Evolutionary conservation across 2,329 filamentous ascomycete genomes (phyloP), one percentile per base, ranked within the genome.

Genomic region (Epichloe baconii): DNA sequence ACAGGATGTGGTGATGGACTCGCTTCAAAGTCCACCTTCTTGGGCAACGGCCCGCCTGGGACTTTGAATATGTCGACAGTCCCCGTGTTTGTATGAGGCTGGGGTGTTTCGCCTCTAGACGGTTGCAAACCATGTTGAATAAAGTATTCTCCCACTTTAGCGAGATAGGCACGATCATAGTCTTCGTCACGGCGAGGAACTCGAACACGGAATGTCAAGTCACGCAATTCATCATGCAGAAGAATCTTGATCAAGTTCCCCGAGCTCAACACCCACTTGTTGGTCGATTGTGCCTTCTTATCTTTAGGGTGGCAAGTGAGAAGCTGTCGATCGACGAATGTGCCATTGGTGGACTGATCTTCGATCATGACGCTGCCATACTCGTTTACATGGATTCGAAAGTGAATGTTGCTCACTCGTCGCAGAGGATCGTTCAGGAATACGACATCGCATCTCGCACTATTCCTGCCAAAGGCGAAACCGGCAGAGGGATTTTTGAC

Each of bases 341-440:
- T 97, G 31, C 93, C 93, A 61, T 97, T 98, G n/a, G 89, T 96
- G 0, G 93, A 97, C 63, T 83, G 79, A 63, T 98, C 93, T 65
- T 95, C 84, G 12, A 97, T 72, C 88, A 98, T 95, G 56, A 96
- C 76, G 52, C 86, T 83, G 31, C 86, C 88, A 56, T 87, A 80
- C n/a, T 82, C 74, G 60, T 94, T 98, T 59, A 95, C 76, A 62
- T 85, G 95, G 55, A 98, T 95, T 49, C 88, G 84, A 65, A 97
- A 98, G 65, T 98, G 93, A n/a, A 86, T 77, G 63, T 97, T 96
- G 72, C 91, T 97, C 53, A 98, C 78, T 43, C 86, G 79, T 64
- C 80, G 85, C 49, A 79, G 72, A 0, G 78, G 77, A 57, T 91
- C 85, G 55, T 82, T 75, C 37, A 71, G 66, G 46, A 88, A 80